These are phyloP conservation scores for Trypanosoma rangeli DNA, from an alignment of 208 protist genomes.

Conservation along the genomic window DNA sequence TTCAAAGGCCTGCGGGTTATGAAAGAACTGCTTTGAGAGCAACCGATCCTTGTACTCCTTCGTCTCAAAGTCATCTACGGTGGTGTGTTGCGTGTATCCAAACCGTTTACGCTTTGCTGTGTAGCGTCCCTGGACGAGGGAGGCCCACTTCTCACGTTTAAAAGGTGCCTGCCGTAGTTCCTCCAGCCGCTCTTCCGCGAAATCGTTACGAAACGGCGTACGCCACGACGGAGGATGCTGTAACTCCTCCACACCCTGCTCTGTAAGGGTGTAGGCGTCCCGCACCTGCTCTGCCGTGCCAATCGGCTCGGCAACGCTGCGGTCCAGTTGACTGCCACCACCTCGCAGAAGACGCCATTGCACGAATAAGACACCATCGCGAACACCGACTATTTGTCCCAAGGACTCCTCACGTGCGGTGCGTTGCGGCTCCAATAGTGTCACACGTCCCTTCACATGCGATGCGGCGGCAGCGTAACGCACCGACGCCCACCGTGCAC, in stretches of 20 bases:
- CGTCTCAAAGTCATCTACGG: constrained; percentile 88
- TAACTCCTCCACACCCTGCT: constrained; percentile 37
- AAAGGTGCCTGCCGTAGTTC: constrained; percentile 75
- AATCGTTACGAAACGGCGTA: constrained; percentile 91
- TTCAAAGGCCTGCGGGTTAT: constrained; percentile 83
- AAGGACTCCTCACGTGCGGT: constrained; percentile 68
- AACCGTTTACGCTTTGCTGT: constrained; percentile 85
- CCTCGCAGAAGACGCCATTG: constrained; percentile 76
- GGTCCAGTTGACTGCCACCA: constrained; percentile 53
- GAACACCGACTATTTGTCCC: constrained; percentile 82
- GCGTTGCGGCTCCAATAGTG: constrained; percentile 44
- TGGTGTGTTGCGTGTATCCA: constrained; percentile 88
- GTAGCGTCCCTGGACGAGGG: constrained; percentile 79
- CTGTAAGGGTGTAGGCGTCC: constrained; percentile 36
- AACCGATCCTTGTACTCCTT: constrained; percentile 91
- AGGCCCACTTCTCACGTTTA: constrained; percentile 72
- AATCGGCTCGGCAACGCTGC: constrained; percentile 70
- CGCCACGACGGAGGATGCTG: constrained; percentile 85
- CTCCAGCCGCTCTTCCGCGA: constrained; percentile 74
- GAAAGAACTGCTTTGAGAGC: constrained; percentile 81
- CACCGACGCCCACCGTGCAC: constrained; percentile 35
- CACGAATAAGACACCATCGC: constrained; percentile 69
- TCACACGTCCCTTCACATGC: constrained; percentile 34
- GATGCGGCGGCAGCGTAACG: constrained; percentile 31
- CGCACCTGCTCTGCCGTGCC: constrained; percentile 47